A percentile compares a stretch with the other conserved stretches of the same genome.
These are phyloP conservation scores for Yarrowia sp. DNA, from an alignment of 805 yeast genomes.

Conservation along the genomic window DNA sequence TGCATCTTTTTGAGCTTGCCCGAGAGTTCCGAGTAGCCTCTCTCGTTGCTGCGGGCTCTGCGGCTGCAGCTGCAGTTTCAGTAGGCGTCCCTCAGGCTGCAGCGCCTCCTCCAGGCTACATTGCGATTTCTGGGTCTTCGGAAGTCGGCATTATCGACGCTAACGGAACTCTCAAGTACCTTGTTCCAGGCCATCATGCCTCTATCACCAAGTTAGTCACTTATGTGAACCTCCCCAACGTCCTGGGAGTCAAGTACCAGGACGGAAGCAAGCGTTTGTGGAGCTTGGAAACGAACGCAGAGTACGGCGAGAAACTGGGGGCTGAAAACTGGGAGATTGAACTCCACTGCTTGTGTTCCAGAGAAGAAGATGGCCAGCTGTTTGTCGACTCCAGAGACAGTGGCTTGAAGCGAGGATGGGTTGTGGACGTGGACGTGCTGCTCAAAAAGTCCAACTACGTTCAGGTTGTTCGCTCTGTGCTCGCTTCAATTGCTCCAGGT, in stretches of 20 bases:
- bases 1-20: background rate
- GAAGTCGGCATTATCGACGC: slow-evolving; percentile 13
- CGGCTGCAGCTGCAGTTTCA: background rate
- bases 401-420: background rate
- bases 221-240: slow-evolving; percentile 4
- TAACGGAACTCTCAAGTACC: background rate
- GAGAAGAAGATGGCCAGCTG: background rate
- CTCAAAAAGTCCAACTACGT: background rate
- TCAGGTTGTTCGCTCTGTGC: background rate
- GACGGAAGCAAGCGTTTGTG: slow-evolving; percentile 2
- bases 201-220: slow-evolving; percentile 12
- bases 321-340: slow-evolving; percentile 25
- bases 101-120: background rate
- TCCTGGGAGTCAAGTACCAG: slow-evolving; percentile 15
- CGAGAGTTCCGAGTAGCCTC: background rate
- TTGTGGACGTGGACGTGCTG: background rate
- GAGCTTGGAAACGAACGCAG: slow-evolving; percentile 13
- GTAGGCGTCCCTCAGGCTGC: background rate
- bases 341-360: slow-evolving; percentile 12
- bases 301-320: background rate
- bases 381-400: slow-evolving; percentile 1
- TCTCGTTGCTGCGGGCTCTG: background rate
- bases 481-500: background rate
- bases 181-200: slow-evolving; percentile 1
- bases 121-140: background rate